Percentiles rank a stretch among this genome's conserved stretches.
phyloP scores from a whole-genome alignment of 164 flowering plant species.

The Aristolochia fimbriata region DNA sequence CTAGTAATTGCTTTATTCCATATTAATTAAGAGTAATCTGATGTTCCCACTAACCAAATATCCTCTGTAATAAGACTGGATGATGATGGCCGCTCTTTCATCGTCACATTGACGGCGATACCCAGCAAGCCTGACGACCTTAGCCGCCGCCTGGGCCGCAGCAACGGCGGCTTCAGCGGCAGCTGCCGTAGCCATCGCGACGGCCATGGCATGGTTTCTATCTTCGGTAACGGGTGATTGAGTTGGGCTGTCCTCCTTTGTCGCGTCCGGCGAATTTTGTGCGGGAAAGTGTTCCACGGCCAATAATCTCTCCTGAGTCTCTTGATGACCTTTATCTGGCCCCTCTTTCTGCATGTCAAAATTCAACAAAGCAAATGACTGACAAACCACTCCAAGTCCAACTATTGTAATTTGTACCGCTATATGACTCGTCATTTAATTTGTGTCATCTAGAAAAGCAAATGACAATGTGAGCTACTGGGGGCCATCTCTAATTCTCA shows the following conservation, averaged over 20 bases:
- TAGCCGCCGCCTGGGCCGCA: conserved; percentile 92
- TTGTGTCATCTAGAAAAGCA: no score
- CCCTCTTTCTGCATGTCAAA: conserved; percentile 36
- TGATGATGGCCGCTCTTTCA: conserved; percentile 71
- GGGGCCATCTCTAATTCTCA: no score
- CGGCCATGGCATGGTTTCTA: conserved; percentile 65
- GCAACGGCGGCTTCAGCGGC: conserved; percentile 91
- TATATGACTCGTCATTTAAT: no score
- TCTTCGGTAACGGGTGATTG: conserved; percentile 47
- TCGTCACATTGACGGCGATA: conserved; percentile 69
- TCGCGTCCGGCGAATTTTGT: conserved; percentile 61
- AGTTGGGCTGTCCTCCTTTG: conserved; percentile 35
- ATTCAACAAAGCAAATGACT: no score
- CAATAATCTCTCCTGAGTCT: conserved; percentile 70
- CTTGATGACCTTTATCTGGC: conserved; percentile 45
- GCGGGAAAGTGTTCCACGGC: conserved; percentile 77
- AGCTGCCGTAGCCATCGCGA: conserved; percentile 82
- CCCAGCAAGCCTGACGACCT: conserved; percentile 69
- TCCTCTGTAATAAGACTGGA: conserved; percentile 80
- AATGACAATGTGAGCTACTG: no score
- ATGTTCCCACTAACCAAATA: conserved; percentile 45
- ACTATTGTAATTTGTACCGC: no score
- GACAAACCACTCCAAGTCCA: no score
- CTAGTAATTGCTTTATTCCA: no score
- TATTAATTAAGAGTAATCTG: no score